Evolutionary conservation across 352 stramenopile genomes (phyloP), one percentile per base, ranked within the genome.

Genomic region (Aphanomyces cochlioides): DNA sequence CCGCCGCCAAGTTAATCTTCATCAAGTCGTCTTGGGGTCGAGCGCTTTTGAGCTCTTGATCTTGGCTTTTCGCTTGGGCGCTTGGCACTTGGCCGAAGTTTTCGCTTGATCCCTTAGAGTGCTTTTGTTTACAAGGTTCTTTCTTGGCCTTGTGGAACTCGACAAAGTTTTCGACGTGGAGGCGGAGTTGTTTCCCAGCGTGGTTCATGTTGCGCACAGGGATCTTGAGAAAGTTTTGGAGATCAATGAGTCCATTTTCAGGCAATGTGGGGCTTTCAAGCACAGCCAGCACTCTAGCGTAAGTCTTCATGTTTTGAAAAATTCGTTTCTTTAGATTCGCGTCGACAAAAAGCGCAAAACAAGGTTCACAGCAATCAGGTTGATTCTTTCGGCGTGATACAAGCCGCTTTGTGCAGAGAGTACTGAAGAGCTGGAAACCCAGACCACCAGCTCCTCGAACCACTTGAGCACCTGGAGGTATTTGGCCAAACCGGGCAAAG

Each of bases 261-360:
- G 54, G 54, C 28, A 61, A 17, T n/a, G 19, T 1, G 54, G 54
- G 54, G 19, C 54, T 61, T 7, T 61, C 54, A 5, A 61, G 7
- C 17, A 40, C 54, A 28, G 54, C 54, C 5, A 61, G 28, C 6
- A 61, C 54, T 10, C 54, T 28, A 28, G 8, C 34, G 21, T 61
- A 61, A 7, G 54, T 61, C 28, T 61, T 61, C 54, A 61, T 61
- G 54, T 61, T 61, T 61, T 61, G 54, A 41, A 61, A 61, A 37
- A 61, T 61, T 7, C 54, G 54, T 37, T 61, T 61, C 28, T 61
- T 61, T 10, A 61, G 54, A 37, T 61, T 61, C 10, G 54, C n/a
- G 36, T 61, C 54, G 15, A 61, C 54, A 61, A 61, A 61, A 19
- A 61, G 28, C 17, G 6, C 54, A 41, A 61, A 61, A 37, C 54